Evolutionary conservation across 345 rosid genomes (phyloP), one percentile per base, ranked within the genome.

Genomic region (Populus tremula): DNA sequence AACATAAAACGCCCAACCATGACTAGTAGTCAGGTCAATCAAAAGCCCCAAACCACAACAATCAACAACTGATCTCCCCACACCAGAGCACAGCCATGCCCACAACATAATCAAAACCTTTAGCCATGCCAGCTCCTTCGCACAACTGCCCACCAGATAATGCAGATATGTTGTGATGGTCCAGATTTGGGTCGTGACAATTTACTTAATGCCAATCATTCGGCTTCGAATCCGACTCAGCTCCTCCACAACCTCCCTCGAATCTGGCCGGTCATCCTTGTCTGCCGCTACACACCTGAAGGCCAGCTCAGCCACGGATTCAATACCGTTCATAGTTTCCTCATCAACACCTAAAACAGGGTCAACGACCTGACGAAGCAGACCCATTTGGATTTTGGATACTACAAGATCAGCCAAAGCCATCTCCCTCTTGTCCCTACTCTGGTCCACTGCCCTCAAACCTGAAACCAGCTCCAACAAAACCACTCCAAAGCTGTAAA

Each of bases 271-370:
- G 71, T 95, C 98, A 49, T 95, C 99, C 79, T 93, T 95, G 38
- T 95, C 97, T 49, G 88, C 93, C 70, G 96, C 99, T 7, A 95
- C 94, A 36, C 98, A 95, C 70, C 92, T 85, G 84, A 93, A 95
- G 4, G 99, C 97, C 77, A 95, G 87, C 88, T 95, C 99, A 69
- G 99, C 94, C 75, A 87, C 87, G 62, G 98, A 94, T 11, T 84
- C 82, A 6, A 93, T 89, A 14, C 93, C 89, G 25, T 85, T 87
- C 53, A 70, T 76, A 13, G 71, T 84, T 27, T 79, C 84, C n/a
- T 72, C 90, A 6, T 84, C 94, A 0, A 43, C 66, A 16, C 59
- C 79, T 70, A 92, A 65, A 47, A 78, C 75, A 4, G 92, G 93
- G 76, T 95, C 99, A 72, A 95, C 86, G 13, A 95, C 88, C 71